Percentiles rank a stretch among this genome's conserved stretches.
phyloP scores from a whole-genome alignment of 2,329 filamentous ascomycete species.

The Cladosporium velox region DNA sequence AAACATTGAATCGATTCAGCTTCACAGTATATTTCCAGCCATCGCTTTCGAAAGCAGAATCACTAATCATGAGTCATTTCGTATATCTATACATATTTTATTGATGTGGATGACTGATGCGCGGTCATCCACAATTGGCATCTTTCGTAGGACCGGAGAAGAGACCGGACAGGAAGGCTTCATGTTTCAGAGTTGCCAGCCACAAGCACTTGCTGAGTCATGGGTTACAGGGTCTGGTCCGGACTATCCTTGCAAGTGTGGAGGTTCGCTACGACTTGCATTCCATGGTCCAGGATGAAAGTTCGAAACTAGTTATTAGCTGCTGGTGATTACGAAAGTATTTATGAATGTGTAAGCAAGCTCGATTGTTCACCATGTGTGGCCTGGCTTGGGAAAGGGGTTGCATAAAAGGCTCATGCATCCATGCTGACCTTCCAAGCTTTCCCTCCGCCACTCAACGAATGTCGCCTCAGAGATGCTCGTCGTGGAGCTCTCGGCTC shows the following conservation, averaged over 20 bases:
- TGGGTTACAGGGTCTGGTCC: not conserved
- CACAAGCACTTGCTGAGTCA: not conserved
- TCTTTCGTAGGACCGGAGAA: not conserved
- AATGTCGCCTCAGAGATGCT: not conserved
- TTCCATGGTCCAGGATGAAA: not conserved
- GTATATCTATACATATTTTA: not conserved
- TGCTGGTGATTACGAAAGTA: not conserved
- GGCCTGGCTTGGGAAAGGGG: not conserved
- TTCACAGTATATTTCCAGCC: not conserved
- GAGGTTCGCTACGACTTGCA: not conserved
- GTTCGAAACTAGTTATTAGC: not conserved
- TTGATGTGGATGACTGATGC: not conserved
- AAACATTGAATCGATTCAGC: not conserved
- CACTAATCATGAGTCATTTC: no score
- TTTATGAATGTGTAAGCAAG: not conserved
- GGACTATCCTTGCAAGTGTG: conserved; percentile 1
- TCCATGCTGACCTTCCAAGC: not conserved
- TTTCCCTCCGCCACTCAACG: not conserved
- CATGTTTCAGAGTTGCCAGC: not conserved
- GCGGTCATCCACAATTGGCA: not conserved
- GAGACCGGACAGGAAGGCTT: not conserved
- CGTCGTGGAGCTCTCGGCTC: conserved; percentile 2
- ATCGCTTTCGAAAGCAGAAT: no score
- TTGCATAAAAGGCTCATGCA: not conserved
- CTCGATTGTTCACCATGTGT: not conserved